Conservation (phyloP, 2,329 filamentous ascomycete genomes). For the Colletotrichum incanum region DNA sequence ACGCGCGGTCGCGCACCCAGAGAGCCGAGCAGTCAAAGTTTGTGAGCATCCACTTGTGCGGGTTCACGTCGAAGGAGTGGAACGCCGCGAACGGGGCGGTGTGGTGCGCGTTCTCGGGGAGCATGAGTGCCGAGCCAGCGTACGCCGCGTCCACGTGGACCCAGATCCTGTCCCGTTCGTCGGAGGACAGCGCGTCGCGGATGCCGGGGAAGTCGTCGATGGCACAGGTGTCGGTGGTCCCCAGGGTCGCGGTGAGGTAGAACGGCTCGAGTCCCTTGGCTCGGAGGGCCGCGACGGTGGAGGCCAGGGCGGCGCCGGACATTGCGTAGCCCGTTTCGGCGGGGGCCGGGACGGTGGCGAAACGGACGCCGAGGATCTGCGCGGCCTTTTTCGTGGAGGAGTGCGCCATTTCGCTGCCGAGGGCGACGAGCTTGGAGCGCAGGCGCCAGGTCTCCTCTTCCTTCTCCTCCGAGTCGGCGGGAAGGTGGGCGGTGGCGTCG, state of each 20-base stretch:
- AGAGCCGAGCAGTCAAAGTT: conserved; percentile 91
- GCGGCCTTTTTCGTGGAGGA: conserved; percentile 91
- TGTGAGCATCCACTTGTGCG: conserved; percentile 97
- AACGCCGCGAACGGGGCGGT: conserved; percentile 75
- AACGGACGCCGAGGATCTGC: conserved; percentile 88
- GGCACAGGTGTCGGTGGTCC: conserved; percentile 90
- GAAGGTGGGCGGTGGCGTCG: conserved; percentile 68
- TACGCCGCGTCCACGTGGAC: conserved; percentile 96
- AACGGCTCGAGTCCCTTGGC: conserved; percentile 85
- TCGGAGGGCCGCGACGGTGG: conserved; percentile 76
- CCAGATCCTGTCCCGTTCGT: conserved; percentile 75
- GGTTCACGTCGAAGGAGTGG: conserved; percentile 94
- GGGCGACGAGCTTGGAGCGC: conserved; percentile 75
- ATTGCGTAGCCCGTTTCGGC: conserved; percentile 78
- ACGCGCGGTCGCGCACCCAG: conserved; percentile 81
- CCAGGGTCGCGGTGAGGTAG: conserved; percentile 86
- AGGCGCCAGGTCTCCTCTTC: conserved; percentile 77
- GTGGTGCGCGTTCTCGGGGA: conserved; percentile 84
- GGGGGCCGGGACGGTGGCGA: conserved; percentile 76
- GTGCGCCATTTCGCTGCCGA: conserved; percentile 86
- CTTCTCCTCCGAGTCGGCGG: conserved; percentile 73
- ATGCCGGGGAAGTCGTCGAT: conserved; percentile 86
- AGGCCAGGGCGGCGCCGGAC: conserved; percentile 74
- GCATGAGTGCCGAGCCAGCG: conserved; percentile 87
- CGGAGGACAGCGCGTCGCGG: conserved; percentile 59